Conservation (phyloP, 306 rosid genomes). For the Acacia acuminata region DNA sequence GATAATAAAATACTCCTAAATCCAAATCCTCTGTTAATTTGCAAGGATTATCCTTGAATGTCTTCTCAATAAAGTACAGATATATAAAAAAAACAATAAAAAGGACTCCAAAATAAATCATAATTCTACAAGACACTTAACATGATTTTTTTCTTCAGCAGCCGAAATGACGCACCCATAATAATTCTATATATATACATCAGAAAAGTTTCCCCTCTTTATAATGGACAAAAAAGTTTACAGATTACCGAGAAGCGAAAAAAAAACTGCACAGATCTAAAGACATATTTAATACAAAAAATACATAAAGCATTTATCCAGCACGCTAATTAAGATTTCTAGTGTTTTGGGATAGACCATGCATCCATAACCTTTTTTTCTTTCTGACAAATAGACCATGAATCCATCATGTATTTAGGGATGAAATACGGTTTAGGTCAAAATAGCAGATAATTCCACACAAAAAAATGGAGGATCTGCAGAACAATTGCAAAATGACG, state of each 20-base stretch:
- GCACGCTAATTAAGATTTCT: not conserved
- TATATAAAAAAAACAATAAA: not conserved
- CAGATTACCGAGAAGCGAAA: not conserved
- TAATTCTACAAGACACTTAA: not conserved
- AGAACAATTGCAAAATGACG: slow-evolving; percentile 7
- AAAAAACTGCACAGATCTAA: not conserved
- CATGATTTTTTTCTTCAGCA: not conserved
- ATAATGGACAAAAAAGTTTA: not conserved
- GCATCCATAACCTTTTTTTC: not conserved
- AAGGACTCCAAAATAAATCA: too few species aligned
- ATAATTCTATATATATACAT: not conserved
- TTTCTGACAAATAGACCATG: not conserved
- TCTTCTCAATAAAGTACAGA: not conserved
- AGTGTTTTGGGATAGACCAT: not conserved
- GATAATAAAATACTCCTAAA: not conserved
- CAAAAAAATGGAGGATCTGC: not conserved
- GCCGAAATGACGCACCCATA: not conserved
- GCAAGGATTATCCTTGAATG: not conserved
- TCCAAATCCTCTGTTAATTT: not conserved
- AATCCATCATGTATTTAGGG: not conserved
- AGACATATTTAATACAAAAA: not conserved
- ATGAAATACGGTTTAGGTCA: not conserved
- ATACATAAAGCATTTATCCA: not conserved
- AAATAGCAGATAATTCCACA: slow-evolving; percentile 7
- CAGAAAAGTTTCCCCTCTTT: not conserved